Percentiles rank a stretch among this genome's conserved stretches.
These are phyloP conservation scores for Trichophyton schoenleinii DNA, from an alignment of 2,329 filamentous ascomycete genomes.

Conservation along the genomic window DNA sequence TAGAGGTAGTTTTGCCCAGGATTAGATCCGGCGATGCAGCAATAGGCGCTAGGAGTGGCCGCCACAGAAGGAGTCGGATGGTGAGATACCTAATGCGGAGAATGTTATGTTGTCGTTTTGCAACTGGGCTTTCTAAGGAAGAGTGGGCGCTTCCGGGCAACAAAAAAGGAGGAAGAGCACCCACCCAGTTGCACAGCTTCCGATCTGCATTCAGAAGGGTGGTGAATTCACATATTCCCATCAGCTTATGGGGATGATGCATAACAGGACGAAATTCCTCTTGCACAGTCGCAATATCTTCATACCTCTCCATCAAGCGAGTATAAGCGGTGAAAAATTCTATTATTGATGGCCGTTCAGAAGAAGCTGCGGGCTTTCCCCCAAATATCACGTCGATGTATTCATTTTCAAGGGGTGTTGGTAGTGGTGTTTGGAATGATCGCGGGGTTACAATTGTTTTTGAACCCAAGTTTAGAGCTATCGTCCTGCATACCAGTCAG, in stretches of 20 bases:
- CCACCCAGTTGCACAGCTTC: conserved; percentile 17
- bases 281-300: conserved; percentile 16
- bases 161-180: conserved; percentile 16
- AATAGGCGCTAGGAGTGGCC: conserved; percentile 12
- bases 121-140: conserved; percentile 12
- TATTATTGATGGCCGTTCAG: conserved; percentile 17
- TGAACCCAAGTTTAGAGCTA: conserved; percentile 17
- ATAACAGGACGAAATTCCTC: conserved; percentile 14
- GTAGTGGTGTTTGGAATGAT: conserved; percentile 15
- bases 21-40: conserved; percentile 11
- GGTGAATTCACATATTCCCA: conserved; percentile 15
- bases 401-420: conserved; percentile 17
- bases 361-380: not conserved
- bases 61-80: conserved; percentile 15
- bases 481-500: conserved; percentile 11
- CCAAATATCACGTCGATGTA: conserved; percentile 18
- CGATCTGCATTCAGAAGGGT: conserved; percentile 14
- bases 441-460: conserved; percentile 12
- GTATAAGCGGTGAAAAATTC: conserved; percentile 17
- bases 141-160: not conserved
- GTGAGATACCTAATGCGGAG: conserved; percentile 18
- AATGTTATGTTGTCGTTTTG: conserved; percentile 16
- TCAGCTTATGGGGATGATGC: conserved; percentile 13
- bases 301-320: conserved; percentile 17
- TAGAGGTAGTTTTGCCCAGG: not conserved